Evolutionary conservation across 2,329 filamentous ascomycete genomes (phyloP), one percentile per base, ranked within the genome.

Genomic region (Exophiala phaeomuriformis): DNA sequence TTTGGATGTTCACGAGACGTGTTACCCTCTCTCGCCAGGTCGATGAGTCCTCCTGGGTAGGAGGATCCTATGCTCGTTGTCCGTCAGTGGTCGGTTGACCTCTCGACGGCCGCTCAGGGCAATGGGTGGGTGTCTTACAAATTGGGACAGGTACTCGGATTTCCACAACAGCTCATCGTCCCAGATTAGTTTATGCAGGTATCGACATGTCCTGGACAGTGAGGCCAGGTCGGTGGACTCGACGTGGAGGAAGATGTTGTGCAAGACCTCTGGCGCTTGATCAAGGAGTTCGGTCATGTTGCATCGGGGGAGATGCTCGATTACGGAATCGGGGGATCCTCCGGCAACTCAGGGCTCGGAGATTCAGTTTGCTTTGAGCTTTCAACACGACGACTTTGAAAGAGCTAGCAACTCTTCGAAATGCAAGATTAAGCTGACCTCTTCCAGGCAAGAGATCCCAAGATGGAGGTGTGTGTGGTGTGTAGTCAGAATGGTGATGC

Each of bases 261-360:
- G 79, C 29, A 86, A 65, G 40, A 86, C 75, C 71, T 88, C 84
- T 4, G 77, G 73, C 5, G 83, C 82, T 27, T 85, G 75, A 32
- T 58, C 53, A 3, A 64, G 52, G 5, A 66, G 51, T 33, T 49
- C 48, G 6, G 57, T 39, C 62, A 64, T 64, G 39, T 39, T n/a
- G 36, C 5, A 27, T 6, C 39, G 39, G 39, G 28, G 5, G 39
- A 27, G 3, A 27, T 41, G 39, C 12, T 41, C 39, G 39, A 28
- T 41, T 5, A 28, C 33, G 33, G 33, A 10, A 10, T 35, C 10
- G 33, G 33, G 33, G 6, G 19, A 19, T 19, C 19, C 19, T 19
- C 19, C 19, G 19, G 19, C 19, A 19, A 19, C 19, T 19, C 19
- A 19, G 19, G 19, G 19, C 19, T 19, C 19, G 19, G 19, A 19